Evolutionary conservation across 768 basidiomycete genomes (phyloP).

Genomic region (Boletus vinaceobasis): DNA sequence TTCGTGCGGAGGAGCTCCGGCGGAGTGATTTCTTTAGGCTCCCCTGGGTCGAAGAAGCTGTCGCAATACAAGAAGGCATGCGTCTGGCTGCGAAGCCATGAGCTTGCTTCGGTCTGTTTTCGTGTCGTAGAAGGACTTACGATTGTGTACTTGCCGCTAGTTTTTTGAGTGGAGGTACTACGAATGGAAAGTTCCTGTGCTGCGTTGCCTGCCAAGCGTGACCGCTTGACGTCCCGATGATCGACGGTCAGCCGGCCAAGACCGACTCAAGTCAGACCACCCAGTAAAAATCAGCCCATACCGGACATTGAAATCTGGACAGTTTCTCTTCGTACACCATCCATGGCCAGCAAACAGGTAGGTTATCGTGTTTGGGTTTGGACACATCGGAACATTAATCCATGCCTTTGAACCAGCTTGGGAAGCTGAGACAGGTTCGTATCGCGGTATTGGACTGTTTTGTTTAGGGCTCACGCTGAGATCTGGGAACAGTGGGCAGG

Average conservation of each 20-base stretch:
- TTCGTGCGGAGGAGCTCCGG: slow-evolving; percentile 84
- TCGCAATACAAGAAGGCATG: slow-evolving; percentile 80
- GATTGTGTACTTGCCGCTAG: neutral
- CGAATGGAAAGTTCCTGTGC: too few species aligned
- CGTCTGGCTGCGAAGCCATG: slow-evolving; percentile 56
- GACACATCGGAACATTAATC: neutral
- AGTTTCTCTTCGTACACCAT: neutral
- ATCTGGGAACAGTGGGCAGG: slow-evolving; percentile 68
- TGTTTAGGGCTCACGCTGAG: slow-evolving; percentile 14
- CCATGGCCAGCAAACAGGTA: slow-evolving; percentile 70
- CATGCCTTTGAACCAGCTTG: slow-evolving; percentile 47
- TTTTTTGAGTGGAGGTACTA: neutral
- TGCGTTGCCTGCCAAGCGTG: neutral
- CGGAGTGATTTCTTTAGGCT: slow-evolving; percentile 88
- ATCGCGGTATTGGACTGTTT: neutral
- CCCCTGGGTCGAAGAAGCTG: slow-evolving; percentile 90
- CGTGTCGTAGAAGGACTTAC: neutral
- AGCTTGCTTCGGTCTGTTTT: neutral
- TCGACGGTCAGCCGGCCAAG: slow-evolving; percentile 12
- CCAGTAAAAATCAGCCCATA: slow-evolving; percentile 17
- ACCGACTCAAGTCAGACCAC: slow-evolving; percentile 15
- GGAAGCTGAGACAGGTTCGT: slow-evolving; percentile 72
- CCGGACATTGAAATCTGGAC: neutral
- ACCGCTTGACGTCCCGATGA: neutral
- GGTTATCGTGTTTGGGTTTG: slow-evolving; percentile 8